Conservation (phyloP, 2,329 filamentous ascomycete species). For the Aaosphaeria arxii region DNA sequence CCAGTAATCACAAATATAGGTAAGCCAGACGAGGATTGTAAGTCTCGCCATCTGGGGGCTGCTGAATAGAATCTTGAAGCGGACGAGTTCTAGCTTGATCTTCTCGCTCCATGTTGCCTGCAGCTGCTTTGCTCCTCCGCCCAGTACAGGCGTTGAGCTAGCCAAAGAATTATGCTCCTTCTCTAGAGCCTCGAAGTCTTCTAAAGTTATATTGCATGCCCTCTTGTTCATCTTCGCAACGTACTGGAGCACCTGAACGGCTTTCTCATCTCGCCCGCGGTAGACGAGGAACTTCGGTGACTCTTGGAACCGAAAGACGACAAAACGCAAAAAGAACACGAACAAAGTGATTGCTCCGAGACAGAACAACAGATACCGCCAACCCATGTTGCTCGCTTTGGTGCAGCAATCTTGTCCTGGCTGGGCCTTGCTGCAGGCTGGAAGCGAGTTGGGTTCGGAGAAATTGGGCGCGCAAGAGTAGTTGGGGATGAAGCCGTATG, state of each 20-base stretch:
- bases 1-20: slow-evolving; percentile 52
- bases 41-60: slow-evolving; percentile 42
- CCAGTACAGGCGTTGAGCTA: slow-evolving; percentile 24
- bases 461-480: slow-evolving; percentile 54
- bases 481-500: slow-evolving; percentile 53
- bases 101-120: slow-evolving; percentile 31
- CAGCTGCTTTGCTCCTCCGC: slow-evolving; percentile 27
- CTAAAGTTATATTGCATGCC: slow-evolving; percentile 30
- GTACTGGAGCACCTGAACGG: slow-evolving; percentile 46
- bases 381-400: slow-evolving; percentile 42
- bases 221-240: slow-evolving; percentile 44
- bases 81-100: slow-evolving; percentile 38
- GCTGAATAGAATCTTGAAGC: slow-evolving; percentile 47
- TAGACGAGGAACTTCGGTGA: slow-evolving; percentile 60
- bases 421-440: slow-evolving; percentile 42
- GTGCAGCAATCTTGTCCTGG: slow-evolving; percentile 35
- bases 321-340: slow-evolving; percentile 52
- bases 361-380: slow-evolving; percentile 44
- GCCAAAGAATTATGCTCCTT: slow-evolving; percentile 22
- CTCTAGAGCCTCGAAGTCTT: slow-evolving; percentile 35
- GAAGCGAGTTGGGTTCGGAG: slow-evolving; percentile 41
- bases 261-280: slow-evolving; percentile 50
- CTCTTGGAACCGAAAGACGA: slow-evolving; percentile 55
- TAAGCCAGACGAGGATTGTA: slow-evolving; percentile 50
- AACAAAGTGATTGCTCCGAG: slow-evolving; percentile 39